Base-by-base conservation (phyloP, 768 basidiomycete genomes). In the Agrocybe chaxingu region DNA sequence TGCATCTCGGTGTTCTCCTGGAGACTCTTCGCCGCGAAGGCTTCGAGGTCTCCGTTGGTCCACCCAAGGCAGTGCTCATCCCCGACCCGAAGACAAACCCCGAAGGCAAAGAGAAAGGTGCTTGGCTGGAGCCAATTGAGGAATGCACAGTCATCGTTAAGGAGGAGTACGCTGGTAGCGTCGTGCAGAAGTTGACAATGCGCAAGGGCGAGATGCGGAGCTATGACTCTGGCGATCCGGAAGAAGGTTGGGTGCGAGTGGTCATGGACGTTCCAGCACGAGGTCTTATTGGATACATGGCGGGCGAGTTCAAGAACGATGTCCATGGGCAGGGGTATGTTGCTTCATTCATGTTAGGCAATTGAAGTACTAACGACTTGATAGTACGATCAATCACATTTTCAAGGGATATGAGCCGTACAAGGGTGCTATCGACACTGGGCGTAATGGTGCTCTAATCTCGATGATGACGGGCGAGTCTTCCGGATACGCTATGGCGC, bases 101-200 rank as follows among this genome's bases (percentile, higher is more conserved):
- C 0, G 58, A 60, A 7, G 57, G 50, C 13, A 52, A 48, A 18
- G 57, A 55, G 8, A 64, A 61, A n/a, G 67, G 67, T 1, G 51
- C 61, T 33, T 66, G 66, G 66, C 63, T 79, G 0, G 76, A 79
- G 57, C 77, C 77, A 2, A 67, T 79, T 19, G 77, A 79, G 54
- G 71, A 72, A 52, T 73, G 71, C 47, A 73, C 71, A 5, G 67
- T 77, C 13, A 54, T 75, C 3, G 75, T 79, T 18, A 65, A 66
- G 52, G 77, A 79, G 48, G 69, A 76, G 47, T 76, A 75, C 51
- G 75, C 77, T 0, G 72, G 75, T 1, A 63, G 66, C 7, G 75
- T 79, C 4, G 72, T 79, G 24, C 74, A 77, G 64, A 77, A 77
- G 57, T 61, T 78, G 39, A 78, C 74, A n/a, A 71, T 76, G 70